Base-by-base conservation (phyloP, 306 rosid species). In the Cyclanthera cordifolia region DNA sequence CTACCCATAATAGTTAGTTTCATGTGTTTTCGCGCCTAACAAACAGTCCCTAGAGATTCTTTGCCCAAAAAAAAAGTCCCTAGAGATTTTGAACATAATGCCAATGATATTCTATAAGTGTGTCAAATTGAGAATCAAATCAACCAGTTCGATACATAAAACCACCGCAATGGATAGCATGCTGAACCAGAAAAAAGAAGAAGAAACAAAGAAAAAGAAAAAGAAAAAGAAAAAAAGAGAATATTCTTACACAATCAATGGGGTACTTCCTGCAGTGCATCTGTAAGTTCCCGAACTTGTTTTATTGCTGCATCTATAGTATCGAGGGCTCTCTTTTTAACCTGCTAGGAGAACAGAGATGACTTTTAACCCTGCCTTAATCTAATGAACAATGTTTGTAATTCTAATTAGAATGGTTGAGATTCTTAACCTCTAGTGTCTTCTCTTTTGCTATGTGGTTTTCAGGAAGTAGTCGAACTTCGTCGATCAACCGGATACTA, bases 251-350 rank as follows among this genome's bases (percentile, higher is more conserved):
- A 49, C n/a, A 6, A 30, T 69, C 58, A 57, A 58, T 72, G 53
- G 52, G 70, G 67, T 74, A 76, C 79, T 93, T 80, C 79, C 90
- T 80, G 88, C 81, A 75, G 55, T 61, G 83, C 80, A 80, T 89
- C 73, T n/a, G 96, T 94, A 63, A 90, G 94, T 82, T 88, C 90
- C 32, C 85, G 86, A 23, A 86, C 83, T 82, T 85, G 90, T 82
- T 88, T 82, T 64, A 94, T 84, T 37, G 97, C 99, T 53, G 83
- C 72, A 74, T 81, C 82, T 58, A 94, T 81, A 76, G 88, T 81
- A 34, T 81, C 43, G 58, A 94, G 85, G 37, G 96, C 92, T 84
- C 84, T 87, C 84, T 81, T 90, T 87, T 81, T 86, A 83, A 88
- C 90, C 99, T 94, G 86, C 45, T 78, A 74, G 73, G 78, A 78